Base-by-base conservation (phyloP, 2,329 filamentous ascomycete genomes). In the Lachnellula cervina region DNA sequence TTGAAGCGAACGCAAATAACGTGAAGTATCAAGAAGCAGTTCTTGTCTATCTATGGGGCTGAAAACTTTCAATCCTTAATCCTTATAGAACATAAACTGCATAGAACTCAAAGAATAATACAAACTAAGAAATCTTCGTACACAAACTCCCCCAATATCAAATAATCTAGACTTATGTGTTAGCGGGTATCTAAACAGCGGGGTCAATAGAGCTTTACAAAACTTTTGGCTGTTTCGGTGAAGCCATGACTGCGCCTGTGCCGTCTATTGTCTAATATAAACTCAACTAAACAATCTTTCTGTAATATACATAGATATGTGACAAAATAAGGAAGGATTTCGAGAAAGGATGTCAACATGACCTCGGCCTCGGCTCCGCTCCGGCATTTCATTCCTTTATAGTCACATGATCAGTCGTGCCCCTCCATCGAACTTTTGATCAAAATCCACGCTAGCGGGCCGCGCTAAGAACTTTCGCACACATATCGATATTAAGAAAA, bases 141-240 rank as follows among this genome's bases (percentile, higher is more conserved):
- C 93, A 79, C 90, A 95, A 64, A 99, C 94, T 59, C 94, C 94
- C 40, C 94, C 94, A 64, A 99, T 94, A 73, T 99, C 94, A 71
- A 97, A 97, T 21, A 99, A 78, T 34, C 65, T 67, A 46, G 4
- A 6, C 2, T 32, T 32, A 11, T 19, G 17, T n/a, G 52, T 59
- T 48, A 59, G 54, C 40, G 49, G 16, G 43, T 17, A 6, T 48
- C 9, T 47, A 62, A 40, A 13, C 61, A 60, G 52, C 7, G 5
- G 38, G 25, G 21, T 19, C 51, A 49, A 42, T n/a, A 21, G 4
- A 28, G 50, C 58, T 57, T 32, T 32, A 59, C 58, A 95, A 76
- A 54, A 89, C 89, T 64, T 88, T 88, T 32, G 89, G 88, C 56
- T 77, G 77, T 55, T 73, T 76, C 42, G 68, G 68, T 45, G 66